Conservation (phyloP, 2,329 filamentous ascomycete genomes). For the Colletotrichum cereale region DNA sequence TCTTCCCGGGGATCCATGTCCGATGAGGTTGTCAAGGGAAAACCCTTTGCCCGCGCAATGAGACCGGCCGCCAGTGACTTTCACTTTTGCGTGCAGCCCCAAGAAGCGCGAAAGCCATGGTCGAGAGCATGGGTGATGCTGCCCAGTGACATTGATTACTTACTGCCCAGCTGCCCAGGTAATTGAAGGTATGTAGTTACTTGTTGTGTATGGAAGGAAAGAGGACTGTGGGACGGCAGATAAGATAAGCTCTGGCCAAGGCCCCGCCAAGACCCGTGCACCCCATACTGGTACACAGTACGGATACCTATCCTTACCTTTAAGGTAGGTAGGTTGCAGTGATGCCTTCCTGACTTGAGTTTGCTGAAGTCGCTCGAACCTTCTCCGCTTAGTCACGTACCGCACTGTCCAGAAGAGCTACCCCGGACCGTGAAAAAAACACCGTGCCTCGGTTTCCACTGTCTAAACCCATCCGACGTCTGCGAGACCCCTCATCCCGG, state of each 20-base stretch:
- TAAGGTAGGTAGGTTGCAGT: not conserved
- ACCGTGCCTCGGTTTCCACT: not conserved
- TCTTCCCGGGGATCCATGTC: not conserved
- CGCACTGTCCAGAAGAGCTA: no score
- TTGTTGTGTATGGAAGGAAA: not conserved
- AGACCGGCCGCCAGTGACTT: not conserved
- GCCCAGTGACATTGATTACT: not conserved
- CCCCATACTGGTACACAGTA: not conserved
- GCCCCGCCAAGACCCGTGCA: not conserved
- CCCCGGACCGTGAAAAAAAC: not conserved
- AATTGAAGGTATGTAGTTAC: no score
- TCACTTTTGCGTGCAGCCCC: no score
- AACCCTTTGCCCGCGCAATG: not conserved
- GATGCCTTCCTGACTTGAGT: not conserved
- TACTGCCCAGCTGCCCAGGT: no score
- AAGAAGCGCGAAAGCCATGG: not conserved
- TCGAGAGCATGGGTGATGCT: not conserved
- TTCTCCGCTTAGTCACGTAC: not conserved
- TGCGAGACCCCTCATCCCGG: not conserved
- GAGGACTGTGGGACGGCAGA: not conserved
- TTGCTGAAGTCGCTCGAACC: not conserved
- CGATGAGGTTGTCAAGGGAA: not conserved
- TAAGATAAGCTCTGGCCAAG: slow-evolving; percentile 24
- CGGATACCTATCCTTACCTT: accelerated
- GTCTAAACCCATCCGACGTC: not conserved